Percentiles rank a stretch among this genome's conserved stretches.
phyloP scores from a whole-genome alignment of 192 early-diverging fungal species.

The Backusella mclennaniae region DNA sequence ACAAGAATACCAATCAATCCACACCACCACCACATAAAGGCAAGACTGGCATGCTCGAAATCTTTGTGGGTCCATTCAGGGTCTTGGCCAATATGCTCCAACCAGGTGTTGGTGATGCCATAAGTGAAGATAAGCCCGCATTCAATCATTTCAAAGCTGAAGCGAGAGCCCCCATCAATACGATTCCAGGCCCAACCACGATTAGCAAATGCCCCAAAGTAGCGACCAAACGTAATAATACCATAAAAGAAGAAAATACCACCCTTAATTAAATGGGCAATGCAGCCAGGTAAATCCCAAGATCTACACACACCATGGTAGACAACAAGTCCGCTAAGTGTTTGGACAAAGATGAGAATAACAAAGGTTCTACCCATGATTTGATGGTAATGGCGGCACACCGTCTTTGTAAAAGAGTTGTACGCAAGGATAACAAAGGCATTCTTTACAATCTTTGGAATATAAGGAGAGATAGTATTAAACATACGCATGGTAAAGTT shows the following conservation, averaged over 20 bases:
- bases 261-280: slow-evolving; percentile 39
- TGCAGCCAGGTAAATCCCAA: slow-evolving; percentile 35
- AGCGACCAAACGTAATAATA: slow-evolving; percentile 34
- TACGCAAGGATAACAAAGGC: slow-evolving; percentile 15
- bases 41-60: slow-evolving; percentile 37
- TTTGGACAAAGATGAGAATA: slow-evolving; percentile 34
- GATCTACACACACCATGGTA: slow-evolving; percentile 36
- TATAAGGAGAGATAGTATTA: slow-evolving; percentile 13
- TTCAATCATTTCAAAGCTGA: slow-evolving; percentile 40
- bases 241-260: slow-evolving; percentile 40
- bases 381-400: slow-evolving; percentile 23
- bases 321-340: slow-evolving; percentile 31
- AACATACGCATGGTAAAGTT: slow-evolving; percentile 17
- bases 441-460: slow-evolving; percentile 24
- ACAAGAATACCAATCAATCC: slow-evolving; percentile 34
- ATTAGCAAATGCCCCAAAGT: slow-evolving; percentile 38
- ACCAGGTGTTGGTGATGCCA: slow-evolving; percentile 41
- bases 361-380: slow-evolving; percentile 28
- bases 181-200: slow-evolving; percentile 39
- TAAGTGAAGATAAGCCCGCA: slow-evolving; percentile 31
- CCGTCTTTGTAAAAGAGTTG: slow-evolving; percentile 28
- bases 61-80: slow-evolving; percentile 36
- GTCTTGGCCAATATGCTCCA: slow-evolving; percentile 39
- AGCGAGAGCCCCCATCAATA: slow-evolving; percentile 22
- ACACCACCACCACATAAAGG: slow-evolving; percentile 45